Percentiles rank a stretch among this genome's conserved stretches.
Evolutionary conservation across 176 grass and related monocot species (phyloP).

Genomic region (Alloteropsis semialata): DNA sequence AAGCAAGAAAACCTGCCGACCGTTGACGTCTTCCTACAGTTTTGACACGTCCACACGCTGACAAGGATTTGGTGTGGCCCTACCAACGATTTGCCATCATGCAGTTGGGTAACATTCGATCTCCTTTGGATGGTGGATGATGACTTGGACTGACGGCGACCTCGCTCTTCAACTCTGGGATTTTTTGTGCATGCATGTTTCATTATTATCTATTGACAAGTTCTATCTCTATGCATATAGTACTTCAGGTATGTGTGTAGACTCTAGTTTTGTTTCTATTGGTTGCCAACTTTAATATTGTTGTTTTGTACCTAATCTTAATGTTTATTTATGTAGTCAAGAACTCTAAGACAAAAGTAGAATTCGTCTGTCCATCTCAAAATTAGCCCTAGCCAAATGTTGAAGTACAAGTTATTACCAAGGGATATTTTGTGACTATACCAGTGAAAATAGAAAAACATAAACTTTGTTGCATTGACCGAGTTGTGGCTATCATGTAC

Average conservation of each 20-base stretch:
- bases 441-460: neutral
- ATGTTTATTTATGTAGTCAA: neutral
- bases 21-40: neutral
- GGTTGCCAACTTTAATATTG: neutral
- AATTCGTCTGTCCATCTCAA: neutral
- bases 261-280: neutral
- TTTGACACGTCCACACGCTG: conserved; percentile 21
- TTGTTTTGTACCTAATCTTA: neutral
- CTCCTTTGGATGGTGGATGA: neutral
- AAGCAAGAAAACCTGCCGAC: conserved; percentile 29
- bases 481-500: neutral
- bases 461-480: neutral
- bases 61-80: neutral
- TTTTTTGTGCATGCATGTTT: neutral
- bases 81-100: conserved; percentile 28
- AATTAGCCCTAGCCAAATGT: no score
- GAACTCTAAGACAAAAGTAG: neutral
- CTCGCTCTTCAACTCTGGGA: neutral
- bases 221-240: neutral
- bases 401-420: neutral
- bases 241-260: neutral
- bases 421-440: neutral
- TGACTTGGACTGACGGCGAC: neutral
- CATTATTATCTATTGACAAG: neutral
- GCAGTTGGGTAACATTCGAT: conserved; percentile 19